Base-by-base conservation (phyloP, 345 rosid genomes). In the Rhizophora mangle region DNA sequence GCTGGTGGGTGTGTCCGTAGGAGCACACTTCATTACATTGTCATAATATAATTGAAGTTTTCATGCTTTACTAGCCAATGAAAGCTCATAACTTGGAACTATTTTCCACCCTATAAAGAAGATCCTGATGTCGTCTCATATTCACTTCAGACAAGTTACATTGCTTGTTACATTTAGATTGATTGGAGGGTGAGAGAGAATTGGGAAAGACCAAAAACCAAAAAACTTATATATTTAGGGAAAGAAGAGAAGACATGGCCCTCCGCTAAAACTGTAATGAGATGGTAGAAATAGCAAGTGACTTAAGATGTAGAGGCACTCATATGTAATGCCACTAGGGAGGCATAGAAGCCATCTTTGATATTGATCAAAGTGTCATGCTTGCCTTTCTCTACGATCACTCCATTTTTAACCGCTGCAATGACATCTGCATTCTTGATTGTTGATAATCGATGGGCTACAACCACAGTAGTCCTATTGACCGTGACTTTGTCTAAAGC, bases 391-490 rank as follows among this genome's bases (percentile, higher is more conserved):
- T 91, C 97, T 10, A 69, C 82, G 18, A 91, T 83, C 0, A 68
- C 79, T 19, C 90, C 91, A 68, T 86, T 81, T 21, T 80, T 87
- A 60, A 89, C 86, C 24, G 86, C 91, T 0, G 87, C 90, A 1
- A 87, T 85, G 0, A 86, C 68, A 75, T 89, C 87, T 6, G 92
- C 96, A 3, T 84, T 83, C 67, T 71, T 86, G 59, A 89, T 81
- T 0, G 96, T 86, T 0, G 96, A 85, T 56, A 91, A 61, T 70
- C 90, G 77, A 58, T 89, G 92, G 9, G 96, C 96, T 4, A 89
- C 85, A 3, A 87, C 77, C 1, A 89, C 69, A 0, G 93, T 86
- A 0, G 93, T 91, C 52, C 90, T 77, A 73, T 81, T 76, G 73
- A 81, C 86, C 86, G 79, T 81, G 6, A 82, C 87, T 46, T 80